phyloP scores from a whole-genome alignment of 495 filamentous ascomycete genomes.

The Delitschia confertaspora region DNA sequence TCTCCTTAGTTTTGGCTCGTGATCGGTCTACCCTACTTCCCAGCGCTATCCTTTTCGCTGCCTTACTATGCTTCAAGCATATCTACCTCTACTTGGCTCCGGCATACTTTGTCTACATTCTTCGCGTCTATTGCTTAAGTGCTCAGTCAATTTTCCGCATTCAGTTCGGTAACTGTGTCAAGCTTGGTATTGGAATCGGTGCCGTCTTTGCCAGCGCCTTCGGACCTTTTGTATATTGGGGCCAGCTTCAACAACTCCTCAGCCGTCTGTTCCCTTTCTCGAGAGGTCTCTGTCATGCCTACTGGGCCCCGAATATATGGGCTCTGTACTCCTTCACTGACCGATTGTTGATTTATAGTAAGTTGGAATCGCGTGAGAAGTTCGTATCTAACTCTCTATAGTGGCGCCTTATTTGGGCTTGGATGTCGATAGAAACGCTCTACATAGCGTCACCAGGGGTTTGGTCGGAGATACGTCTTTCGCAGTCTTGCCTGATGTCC shows the following conservation, averaged over 20 bases:
- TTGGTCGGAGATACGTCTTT: constrained; percentile 94
- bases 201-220: constrained; percentile 76
- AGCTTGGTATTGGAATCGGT: constrained; percentile 65
- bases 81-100: constrained; percentile 96
- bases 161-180: constrained; percentile 65
- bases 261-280: constrained; percentile 89
- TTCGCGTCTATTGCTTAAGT: constrained; percentile 82
- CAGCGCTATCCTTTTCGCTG: constrained; percentile 75
- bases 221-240: constrained; percentile 77
- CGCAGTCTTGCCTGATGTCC: constrained; percentile 81
- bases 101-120: constrained; percentile 88
- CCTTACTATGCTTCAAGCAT: constrained; percentile 86
- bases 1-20: constrained; percentile 74
- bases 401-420: constrained; percentile 76
- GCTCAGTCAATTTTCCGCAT: constrained; percentile 61
- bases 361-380: constrained; percentile 25
- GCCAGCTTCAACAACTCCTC: constrained; percentile 80
- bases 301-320: constrained; percentile 98
- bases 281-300: constrained; percentile 86
- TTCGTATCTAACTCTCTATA: background rate
- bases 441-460: constrained; percentile 84
- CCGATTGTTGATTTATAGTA: constrained; percentile 69
- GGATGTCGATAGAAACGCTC: constrained; percentile 57
- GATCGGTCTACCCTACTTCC: constrained; percentile 64
- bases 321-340: constrained; percentile 92